Conservation (phyloP, 805 yeast genomes). For the Zygosaccharomyces rouxii region DNA sequence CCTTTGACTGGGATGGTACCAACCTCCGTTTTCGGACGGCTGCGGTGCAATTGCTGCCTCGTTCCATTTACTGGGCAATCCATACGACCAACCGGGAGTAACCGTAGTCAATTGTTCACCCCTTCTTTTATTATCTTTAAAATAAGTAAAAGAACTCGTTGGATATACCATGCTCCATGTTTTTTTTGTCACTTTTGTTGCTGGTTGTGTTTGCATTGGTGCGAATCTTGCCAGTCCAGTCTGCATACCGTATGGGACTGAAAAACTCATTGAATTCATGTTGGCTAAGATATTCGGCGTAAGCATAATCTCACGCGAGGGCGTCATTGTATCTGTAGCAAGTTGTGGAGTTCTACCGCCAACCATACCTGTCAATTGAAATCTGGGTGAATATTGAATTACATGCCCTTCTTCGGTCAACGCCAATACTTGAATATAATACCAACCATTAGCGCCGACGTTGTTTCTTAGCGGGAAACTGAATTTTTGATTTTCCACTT, state of each 20-base stretch:
- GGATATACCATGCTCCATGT: constrained; percentile 62
- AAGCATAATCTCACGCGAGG: constrained; percentile 34
- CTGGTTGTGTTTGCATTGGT: constrained; percentile 91
- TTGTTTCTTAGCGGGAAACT: constrained; percentile 41
- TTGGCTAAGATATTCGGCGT: constrained; percentile 13
- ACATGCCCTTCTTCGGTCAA: constrained; percentile 42
- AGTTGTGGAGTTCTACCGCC: constrained; percentile 48
- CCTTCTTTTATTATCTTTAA: constrained; percentile 33
- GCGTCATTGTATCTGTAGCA: constrained; percentile 38
- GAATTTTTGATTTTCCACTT: constrained; percentile 34
- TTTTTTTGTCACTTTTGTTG: constrained; percentile 57
- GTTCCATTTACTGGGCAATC: constrained; percentile 55
- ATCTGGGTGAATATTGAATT: constrained; percentile 63
- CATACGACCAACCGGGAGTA: constrained; percentile 81
- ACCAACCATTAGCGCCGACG: constrained; percentile 58
- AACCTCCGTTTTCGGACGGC: constrained; percentile 52
- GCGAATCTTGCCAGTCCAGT: constrained; percentile 75
- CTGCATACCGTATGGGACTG: constrained; percentile 68
- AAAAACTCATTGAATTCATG: constrained; percentile 46
- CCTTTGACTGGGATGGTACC: constrained; percentile 54
- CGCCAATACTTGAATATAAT: constrained; percentile 66
- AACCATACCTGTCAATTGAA: constrained; percentile 65
- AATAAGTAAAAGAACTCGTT: constrained; percentile 61
- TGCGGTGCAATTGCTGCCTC: constrained; percentile 64
- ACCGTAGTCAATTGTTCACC: constrained; percentile 50